These are phyloP conservation scores for Oryza punctata DNA, from an alignment of 176 grass and related monocot species.

Conservation along the genomic window DNA sequence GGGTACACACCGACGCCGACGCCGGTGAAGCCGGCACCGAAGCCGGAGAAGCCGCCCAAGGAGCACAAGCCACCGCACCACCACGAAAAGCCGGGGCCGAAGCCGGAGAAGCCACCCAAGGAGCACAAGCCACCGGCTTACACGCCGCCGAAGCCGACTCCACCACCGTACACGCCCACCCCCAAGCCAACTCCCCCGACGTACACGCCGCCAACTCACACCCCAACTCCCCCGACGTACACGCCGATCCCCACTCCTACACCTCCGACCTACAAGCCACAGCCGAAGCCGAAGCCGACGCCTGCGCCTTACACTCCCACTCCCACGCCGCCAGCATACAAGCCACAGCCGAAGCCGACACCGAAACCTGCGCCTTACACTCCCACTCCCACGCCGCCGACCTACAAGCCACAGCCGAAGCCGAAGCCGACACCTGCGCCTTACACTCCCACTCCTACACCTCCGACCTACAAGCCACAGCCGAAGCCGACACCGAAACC, in stretches of 20 bases:
- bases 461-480: neutral
- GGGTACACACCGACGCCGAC: conserved; percentile 36
- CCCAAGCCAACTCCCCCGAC: neutral
- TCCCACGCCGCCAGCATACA: neutral
- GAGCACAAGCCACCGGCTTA: conserved; percentile 21
- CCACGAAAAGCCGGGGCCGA: neutral
- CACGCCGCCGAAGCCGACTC: neutral
- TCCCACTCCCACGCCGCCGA: neutral
- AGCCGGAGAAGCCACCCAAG: neutral
- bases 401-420: neutral
- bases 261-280: too few relatives aligned
- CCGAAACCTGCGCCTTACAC: neutral
- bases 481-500: neutral
- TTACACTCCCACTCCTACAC: neutral
- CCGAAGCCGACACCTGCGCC: neutral
- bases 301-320: too few relatives aligned
- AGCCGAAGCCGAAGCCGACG: too few relatives aligned
- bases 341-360: neutral
- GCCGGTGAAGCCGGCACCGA: conserved; percentile 20
- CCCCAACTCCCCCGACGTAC: neutral
- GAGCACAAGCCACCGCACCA: conserved; percentile 21
- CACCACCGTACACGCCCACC: accelerated
- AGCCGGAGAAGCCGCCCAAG: conserved; percentile 48
- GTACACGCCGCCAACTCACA: neutral
- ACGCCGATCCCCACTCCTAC: too few relatives aligned